Evolutionary conservation across 345 rosid species (phyloP), one percentile per base, ranked within the genome.

Genomic region (Kandelia obovata): DNA sequence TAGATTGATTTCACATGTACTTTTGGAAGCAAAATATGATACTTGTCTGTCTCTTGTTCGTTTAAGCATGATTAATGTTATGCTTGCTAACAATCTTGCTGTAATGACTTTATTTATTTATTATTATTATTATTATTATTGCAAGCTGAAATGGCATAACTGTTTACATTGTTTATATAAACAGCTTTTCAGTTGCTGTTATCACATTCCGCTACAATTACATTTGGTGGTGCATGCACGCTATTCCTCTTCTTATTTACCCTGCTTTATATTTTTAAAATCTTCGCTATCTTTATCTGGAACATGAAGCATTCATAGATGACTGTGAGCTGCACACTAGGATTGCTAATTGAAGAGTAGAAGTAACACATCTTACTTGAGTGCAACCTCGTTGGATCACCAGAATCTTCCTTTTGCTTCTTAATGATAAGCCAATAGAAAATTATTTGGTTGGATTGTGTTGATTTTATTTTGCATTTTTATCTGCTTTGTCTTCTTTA

Each of bases 381-480:
- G 57, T 53, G 10, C 57, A 53, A 53, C 6, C 4, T 53, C 13
- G 7, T 27, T 63, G 25, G 23, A 34, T 37, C 35, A 25, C 3
- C n/a, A 21, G 66, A 5, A 27, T 30, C 52, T 56, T n/a, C 25
- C 63, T 17, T 39, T 26, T 51, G 0, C 69, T 79, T 8, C 55
- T 17, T 28, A 16, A 43, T 21, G n/a, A 39, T 39, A 39, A 39
- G 15, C 13, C 46, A 39, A n/a, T 53, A 53, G 57, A 53, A 53
- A 19, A 53, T 53, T n/a, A 1, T 0, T 32, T 53, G 57, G 11
- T 53, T 6, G 57, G 25, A 53, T 39, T 39, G 3, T 10, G 0
- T 53, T n/a, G 11, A 20, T 53, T 23, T 53, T 6, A 53, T 53
- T 53, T n/a, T 23, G 26, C 57, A 53, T 20, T 53, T 53, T 53